Evolutionary conservation across 306 rosid species (phyloP).

Genomic region (Prosopis cineraria): DNA sequence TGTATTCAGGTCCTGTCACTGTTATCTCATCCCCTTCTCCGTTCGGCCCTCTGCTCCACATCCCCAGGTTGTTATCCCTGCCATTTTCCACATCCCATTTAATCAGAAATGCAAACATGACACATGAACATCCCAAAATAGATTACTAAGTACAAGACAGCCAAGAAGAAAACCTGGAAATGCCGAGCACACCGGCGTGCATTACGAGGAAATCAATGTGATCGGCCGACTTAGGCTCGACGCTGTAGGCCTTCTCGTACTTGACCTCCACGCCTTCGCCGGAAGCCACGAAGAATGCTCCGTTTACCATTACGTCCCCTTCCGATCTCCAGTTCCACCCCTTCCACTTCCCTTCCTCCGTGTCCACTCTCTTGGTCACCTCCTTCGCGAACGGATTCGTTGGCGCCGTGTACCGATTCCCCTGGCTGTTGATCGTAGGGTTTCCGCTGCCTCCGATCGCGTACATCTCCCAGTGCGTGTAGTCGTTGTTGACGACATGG

Average conservation of each 20-base stretch:
- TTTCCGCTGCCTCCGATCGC: conserved; percentile 92
- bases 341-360: conserved; percentile 63
- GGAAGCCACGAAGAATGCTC: conserved; percentile 80
- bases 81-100: not conserved
- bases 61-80: conserved; percentile 51
- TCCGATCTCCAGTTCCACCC: conserved; percentile 96
- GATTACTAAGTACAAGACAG: not conserved
- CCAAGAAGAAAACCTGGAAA: conserved; percentile 54
- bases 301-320: conserved; percentile 83
- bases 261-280: conserved; percentile 73
- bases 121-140: not conserved
- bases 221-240: conserved; percentile 84
- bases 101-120: not conserved
- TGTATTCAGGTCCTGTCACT: conserved; percentile 28
- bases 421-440: conserved; percentile 94
- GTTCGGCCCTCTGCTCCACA: conserved; percentile 50
- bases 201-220: conserved; percentile 67
- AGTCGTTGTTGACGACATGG: conserved; percentile 92
- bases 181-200: conserved; percentile 83
- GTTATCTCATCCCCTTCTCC: conserved; percentile 3
- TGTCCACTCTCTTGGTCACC: conserved; percentile 85
- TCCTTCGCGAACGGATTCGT: conserved; percentile 73
- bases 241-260: conserved; percentile 92
- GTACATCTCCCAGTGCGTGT: conserved; percentile 95
- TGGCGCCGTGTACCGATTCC: conserved; percentile 80